phyloP scores from a whole-genome alignment of 2,329 filamentous ascomycete species.

The Aspergillus fischeri region DNA sequence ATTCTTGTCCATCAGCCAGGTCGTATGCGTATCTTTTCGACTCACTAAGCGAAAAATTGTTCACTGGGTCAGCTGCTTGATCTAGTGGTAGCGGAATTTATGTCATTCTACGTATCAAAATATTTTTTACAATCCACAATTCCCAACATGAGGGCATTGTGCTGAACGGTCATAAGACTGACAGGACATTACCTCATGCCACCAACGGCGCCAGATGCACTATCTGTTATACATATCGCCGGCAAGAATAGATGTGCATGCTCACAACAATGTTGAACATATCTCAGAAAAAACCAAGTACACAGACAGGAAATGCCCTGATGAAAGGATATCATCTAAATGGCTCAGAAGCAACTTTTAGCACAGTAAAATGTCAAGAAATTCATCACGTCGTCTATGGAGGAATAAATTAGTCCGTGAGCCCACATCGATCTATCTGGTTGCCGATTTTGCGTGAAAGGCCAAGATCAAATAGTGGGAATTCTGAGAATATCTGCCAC shows the following conservation, averaged over 20 bases:
- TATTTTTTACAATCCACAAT: neutral
- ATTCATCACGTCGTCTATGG: neutral
- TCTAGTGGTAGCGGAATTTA: neutral
- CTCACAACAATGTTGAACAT: neutral
- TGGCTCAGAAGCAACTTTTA: neutral
- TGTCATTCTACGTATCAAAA: neutral
- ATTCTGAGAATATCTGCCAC: neutral
- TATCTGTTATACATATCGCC: neutral
- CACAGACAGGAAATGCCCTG: too few relatives aligned
- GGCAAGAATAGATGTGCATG: neutral
- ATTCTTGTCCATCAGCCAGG: neutral
- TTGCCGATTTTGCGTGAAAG: neutral
- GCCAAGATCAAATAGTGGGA: neutral
- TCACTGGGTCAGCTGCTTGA: too few relatives aligned
- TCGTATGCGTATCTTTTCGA: neutral
- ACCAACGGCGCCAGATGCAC: neutral
- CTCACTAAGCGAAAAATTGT: neutral
- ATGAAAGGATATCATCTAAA: neutral
- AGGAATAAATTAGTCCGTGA: neutral
- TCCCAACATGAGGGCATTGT: neutral
- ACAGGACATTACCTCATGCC: neutral
- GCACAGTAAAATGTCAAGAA: neutral
- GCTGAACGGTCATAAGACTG: neutral
- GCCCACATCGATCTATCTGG: neutral
- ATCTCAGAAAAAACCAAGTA: neutral